Evolutionary conservation across 805 yeast species (phyloP), one percentile per base, ranked within the genome.

Genomic region (Lipomyces spencermartinsiae): DNA sequence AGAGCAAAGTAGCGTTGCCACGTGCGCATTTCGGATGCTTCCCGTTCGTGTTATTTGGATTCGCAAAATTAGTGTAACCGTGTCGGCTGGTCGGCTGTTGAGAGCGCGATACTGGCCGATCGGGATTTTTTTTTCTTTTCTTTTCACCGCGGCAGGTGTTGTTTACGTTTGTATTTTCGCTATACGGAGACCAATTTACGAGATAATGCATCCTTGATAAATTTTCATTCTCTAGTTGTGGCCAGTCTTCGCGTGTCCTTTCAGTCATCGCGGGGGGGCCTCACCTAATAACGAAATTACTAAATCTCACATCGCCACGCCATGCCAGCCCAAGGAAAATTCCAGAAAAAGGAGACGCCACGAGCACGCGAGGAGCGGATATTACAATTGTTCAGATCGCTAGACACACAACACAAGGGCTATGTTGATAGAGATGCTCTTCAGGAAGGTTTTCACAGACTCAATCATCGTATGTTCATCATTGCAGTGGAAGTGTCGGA

Each of bases 401-500:
- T 86, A 31, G 89, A 86, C 72, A 73, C 78, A 19, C 70, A 80
- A 29, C 68, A 76, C 49, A 75, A 75, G 25, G 85, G 85, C 0
- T 69, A 74, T 29, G 74, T 83, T 1, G 82, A 82, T 64, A 74
- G 77, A 10, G 76, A 75, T 12, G 77, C 81, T 6, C 73, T 84
- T 49, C 73, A 74, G 12, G 68, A 74, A 62, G 86, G 85, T 0
- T 82, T 83, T 59, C 77, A 76, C 73, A 75, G 61, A 33, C 74
- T 83, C 51, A 83, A 88, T 65, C 87, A 83, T 61, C 87, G 92
- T 43, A 83, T 89, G 58, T 79, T 80, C 56, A 82, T 83, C 64
- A 80, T 90, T 2, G 89, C 29, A 1, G n/a, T 43, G 78, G 81
- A 54, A 82, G 88, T 1, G 84, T 91, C 74, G 92, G 88, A 75